Evolutionary conservation across 73 alveolate species (phyloP).

Genomic region (Breviolum minutum): DNA sequence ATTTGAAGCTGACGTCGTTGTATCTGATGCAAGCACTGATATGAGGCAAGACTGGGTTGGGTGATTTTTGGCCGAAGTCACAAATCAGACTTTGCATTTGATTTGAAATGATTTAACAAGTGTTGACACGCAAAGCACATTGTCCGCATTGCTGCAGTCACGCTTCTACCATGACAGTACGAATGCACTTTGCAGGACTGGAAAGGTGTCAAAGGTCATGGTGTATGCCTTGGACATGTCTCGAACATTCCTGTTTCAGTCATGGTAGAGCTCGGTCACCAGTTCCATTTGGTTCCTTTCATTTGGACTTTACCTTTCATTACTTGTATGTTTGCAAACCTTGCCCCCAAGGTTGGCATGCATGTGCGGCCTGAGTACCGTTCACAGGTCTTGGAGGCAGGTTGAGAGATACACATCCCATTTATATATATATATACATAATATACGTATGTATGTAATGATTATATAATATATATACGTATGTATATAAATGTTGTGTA

Average conservation of each 20-base stretch:
- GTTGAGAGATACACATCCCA: neutral
- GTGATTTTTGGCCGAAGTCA: neutral
- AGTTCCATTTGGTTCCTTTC: neutral
- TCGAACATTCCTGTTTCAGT: neutral
- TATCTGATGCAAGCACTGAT: constrained; percentile 80
- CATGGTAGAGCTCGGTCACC: neutral
- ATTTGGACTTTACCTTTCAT: neutral
- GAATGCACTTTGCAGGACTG: constrained; percentile 23
- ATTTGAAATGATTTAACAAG: neutral
- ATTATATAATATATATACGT: neutral
- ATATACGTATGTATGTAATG: neutral
- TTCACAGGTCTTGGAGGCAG: constrained; percentile 57
- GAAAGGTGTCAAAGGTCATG: constrained; percentile 53
- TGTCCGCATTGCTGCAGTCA: neutral
- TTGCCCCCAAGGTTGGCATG: constrained; percentile 51
- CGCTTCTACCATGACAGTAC: neutral
- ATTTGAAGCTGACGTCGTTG: constrained; percentile 66
- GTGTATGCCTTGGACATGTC: neutral
- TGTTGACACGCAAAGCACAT: neutral
- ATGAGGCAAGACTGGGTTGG: constrained; percentile 17
- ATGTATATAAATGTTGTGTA: neutral
- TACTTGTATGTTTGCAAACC: neutral
- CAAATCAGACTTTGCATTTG: neutral
- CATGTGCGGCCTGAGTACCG: constrained; percentile 77
- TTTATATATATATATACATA: too few relatives aligned